Evolutionary conservation across 306 rosid genomes (phyloP).

Genomic region (Potentilla sterilis): DNA sequence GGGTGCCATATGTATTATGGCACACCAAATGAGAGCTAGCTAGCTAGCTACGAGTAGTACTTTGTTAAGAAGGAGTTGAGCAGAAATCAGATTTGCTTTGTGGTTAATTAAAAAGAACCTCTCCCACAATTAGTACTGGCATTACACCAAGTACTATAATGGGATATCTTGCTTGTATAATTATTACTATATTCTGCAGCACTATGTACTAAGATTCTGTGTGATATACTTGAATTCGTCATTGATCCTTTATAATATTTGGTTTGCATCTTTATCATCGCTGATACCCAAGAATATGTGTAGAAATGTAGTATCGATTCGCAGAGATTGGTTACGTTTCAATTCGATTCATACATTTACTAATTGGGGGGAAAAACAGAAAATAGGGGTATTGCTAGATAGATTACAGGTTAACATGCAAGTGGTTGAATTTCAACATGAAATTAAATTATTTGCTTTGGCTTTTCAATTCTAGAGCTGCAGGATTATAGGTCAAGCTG

Average conservation of each 20-base stretch:
- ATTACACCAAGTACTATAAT: background rate
- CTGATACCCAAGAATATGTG: background rate
- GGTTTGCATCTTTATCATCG: background rate
- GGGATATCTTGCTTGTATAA: slow-evolving; percentile 22
- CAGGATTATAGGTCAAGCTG: background rate
- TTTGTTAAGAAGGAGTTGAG: background rate
- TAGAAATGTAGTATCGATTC: background rate
- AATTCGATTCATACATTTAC: background rate
- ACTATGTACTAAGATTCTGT: background rate
- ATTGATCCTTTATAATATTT: slow-evolving; percentile 3
- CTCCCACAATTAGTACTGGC: background rate
- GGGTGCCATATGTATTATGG: background rate
- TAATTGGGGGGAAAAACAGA: too few relatives aligned
- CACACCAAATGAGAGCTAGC: background rate
- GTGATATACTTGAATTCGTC: slow-evolving; percentile 4
- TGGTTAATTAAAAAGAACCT: slow-evolving; percentile 1
- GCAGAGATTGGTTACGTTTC: background rate
- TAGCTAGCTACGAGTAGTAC: background rate
- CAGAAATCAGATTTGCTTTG: slow-evolving; percentile 4
- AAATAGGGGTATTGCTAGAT: too few relatives aligned
- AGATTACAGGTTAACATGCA: too few relatives aligned
- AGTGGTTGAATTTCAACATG: background rate
- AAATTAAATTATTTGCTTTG: background rate
- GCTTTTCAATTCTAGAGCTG: background rate
- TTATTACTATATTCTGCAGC: slow-evolving; percentile 1